Conservation (phyloP, 768 basidiomycete genomes). For the Glaciozyma antarctica region DNA sequence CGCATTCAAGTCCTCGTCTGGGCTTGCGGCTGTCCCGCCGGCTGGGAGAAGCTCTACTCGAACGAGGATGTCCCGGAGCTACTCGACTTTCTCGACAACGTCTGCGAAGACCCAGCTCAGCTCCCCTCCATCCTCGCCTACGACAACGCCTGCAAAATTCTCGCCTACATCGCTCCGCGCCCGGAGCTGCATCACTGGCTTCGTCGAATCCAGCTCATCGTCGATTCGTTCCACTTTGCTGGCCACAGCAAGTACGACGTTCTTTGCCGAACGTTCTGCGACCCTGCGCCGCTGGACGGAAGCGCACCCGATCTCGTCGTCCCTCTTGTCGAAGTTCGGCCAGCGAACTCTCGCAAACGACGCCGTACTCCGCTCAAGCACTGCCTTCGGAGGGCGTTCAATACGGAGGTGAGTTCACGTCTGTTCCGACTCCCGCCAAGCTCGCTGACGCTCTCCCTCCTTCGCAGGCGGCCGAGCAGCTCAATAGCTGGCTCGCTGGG, state of each 20-base stretch:
- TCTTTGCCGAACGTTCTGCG: conserved; percentile 16
- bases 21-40: no score
- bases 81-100: conserved; percentile 7
- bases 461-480: conserved; percentile 24
- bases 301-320: conserved; percentile 14
- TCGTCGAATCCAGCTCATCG: conserved; percentile 4
- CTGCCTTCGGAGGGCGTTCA: conserved; percentile 19
- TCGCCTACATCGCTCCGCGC: conserved; percentile 1
- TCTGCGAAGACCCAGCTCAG: background rate
- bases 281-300: conserved; percentile 18
- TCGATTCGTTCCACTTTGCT: conserved; percentile 18
- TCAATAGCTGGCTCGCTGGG: conserved; percentile 14
- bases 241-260: conserved; percentile 5
- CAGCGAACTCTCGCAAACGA: background rate
- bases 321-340: background rate
- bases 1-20: no score
- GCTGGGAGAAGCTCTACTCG: no score
- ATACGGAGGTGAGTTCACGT: conserved; percentile 10
- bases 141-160: conserved; percentile 23
- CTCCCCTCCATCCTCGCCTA: conserved; percentile 27
- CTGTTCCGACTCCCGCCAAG: no score
- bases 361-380: background rate
- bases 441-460: background rate
- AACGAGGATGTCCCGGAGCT: background rate
- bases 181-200: conserved; percentile 11